These are phyloP conservation scores for Teunomyces pallodes DNA, from an alignment of 805 yeast genomes.

Conservation along the genomic window DNA sequence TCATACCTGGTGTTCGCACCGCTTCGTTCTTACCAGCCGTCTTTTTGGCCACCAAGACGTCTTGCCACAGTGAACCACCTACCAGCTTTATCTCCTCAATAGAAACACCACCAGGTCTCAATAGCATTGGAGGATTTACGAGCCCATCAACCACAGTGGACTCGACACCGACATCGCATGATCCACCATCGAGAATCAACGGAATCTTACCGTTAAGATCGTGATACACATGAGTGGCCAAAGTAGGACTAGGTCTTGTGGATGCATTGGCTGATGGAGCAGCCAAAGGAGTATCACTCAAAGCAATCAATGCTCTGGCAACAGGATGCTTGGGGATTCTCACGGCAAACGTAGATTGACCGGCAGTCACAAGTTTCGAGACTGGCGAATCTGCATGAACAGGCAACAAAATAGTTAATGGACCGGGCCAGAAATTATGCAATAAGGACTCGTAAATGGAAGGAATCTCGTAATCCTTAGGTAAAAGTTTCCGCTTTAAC, in stretches of 20 bases:
- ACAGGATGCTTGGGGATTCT: constrained; percentile 84
- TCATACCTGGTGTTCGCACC: constrained; percentile 96
- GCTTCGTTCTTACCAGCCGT: constrained; percentile 64
- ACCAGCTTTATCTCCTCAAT: constrained; percentile 63
- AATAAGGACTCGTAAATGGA: constrained; percentile 62
- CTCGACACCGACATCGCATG: constrained; percentile 86
- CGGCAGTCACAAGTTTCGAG: constrained; percentile 78
- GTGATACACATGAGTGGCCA: constrained; percentile 78
- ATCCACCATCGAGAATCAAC: constrained; percentile 84
- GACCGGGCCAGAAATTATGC: constrained; percentile 91
- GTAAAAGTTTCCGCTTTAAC: constrained; percentile 58
- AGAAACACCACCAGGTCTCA: constrained; percentile 93
- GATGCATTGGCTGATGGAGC: constrained; percentile 98
- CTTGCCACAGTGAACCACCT: constrained; percentile 71
- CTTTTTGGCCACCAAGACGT: constrained; percentile 61
- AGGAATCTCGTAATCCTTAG: constrained; percentile 56
- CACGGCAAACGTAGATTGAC: constrained; percentile 88
- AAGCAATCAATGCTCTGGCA: constrained; percentile 84
- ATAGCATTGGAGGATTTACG: constrained; percentile 75
- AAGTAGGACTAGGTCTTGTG: constrained; percentile 90
- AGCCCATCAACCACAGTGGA: constrained; percentile 93
- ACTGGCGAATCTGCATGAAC: constrained; percentile 45
- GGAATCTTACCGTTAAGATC: constrained; percentile 84
- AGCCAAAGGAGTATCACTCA: constrained; percentile 86
- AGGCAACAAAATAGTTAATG: constrained; percentile 83